Base-by-base conservation (phyloP, 2,329 filamentous ascomycete species). In the Torrubiellomyces zombiae region DNA sequence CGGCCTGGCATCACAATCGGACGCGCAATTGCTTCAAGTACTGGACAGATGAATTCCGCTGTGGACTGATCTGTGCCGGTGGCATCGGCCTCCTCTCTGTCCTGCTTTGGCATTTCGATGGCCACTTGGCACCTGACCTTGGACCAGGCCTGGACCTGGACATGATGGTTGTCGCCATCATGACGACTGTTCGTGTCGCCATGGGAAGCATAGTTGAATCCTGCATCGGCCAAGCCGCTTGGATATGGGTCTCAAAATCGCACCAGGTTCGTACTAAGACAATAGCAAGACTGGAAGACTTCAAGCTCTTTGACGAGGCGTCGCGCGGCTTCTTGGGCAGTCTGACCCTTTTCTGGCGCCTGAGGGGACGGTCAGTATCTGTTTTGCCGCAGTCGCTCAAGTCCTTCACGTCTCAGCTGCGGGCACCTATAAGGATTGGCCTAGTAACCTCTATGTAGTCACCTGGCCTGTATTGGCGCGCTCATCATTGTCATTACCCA, bases 241-340 rank as follows among this genome's bases (percentile, higher is more conserved):
- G 50, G 51, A 47, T 53, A 6, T 54, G 49, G 50, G 44, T 52
- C 1, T 47, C 47, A 4, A 43, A 47, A 14, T 40, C 42, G 11
- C 43, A 46, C n/a, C 44, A 48, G 29, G 22, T 27, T 9, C 33
- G 43, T 9, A 43, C 44, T 3, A 40, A 36, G 3, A 43, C 40
- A 5, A 38, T 40, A n/a, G 50, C 50, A 2, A 39, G 36, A 8
- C 28, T 54, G 5, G 43, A 47, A 14, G 50, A 53, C 30, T 51
- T 53, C 38, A 50, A 48, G 23, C 36, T 51, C 30, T 53, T 53
- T 29, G 45, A 48, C 23, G 49, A 51, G 23, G 50, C 51, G 2
- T 46, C 49, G 4, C 38, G 49, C 3, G 50, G 50, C 3, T 28
- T 54, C 9, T 42, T 29, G 26, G 50, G 51, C 4, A 49, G 47